Percentiles rank a stretch among this genome's conserved stretches.
Conservation (phyloP, 352 stramenopile genomes). For the Elongisporangium undulatum region DNA sequence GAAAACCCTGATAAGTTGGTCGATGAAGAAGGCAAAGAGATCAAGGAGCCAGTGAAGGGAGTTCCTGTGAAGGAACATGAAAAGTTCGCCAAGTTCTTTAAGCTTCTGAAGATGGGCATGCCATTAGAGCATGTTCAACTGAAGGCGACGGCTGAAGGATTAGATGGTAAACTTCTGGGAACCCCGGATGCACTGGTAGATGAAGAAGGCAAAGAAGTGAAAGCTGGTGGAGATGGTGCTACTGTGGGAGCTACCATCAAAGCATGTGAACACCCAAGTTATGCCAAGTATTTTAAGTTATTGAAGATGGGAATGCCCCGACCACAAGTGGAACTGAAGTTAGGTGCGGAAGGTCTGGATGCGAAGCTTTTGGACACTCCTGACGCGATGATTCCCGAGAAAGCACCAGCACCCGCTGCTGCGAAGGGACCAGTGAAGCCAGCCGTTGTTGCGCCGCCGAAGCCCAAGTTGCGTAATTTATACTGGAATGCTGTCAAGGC, state of each 20-base stretch:
- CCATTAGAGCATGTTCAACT: slow-evolving; percentile 86
- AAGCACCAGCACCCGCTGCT: slow-evolving; percentile 6
- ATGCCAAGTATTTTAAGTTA: slow-evolving; percentile 96
- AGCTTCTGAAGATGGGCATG: slow-evolving; percentile 89
- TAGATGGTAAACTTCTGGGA: slow-evolving; percentile 54
- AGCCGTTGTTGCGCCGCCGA: slow-evolving; percentile 39
- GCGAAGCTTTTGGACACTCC: slow-evolving; percentile 83
- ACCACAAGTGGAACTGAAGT: slow-evolving; percentile 90
- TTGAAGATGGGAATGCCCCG: slow-evolving; percentile 93
- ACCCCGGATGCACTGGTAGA: slow-evolving; percentile 57
- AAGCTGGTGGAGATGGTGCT: slow-evolving; percentile 5
- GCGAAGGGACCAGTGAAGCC: slow-evolving; percentile 24
- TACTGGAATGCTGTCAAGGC: slow-evolving; percentile 79
- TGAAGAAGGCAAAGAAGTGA: slow-evolving; percentile 44
- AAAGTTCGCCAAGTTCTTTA: slow-evolving; percentile 91
- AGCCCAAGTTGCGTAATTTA: slow-evolving; percentile 79
- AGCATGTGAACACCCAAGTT: slow-evolving; percentile 82
- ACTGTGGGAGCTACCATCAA: slow-evolving; percentile 12
- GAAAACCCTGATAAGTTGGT: slow-evolving; percentile 58
- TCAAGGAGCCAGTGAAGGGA: slow-evolving; percentile 14
- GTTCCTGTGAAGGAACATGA: slow-evolving; percentile 52
- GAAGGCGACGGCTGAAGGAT: slow-evolving; percentile 69
- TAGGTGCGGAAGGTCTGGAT: slow-evolving; percentile 90
- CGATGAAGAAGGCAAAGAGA: slow-evolving; percentile 49
- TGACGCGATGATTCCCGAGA: slow-evolving; percentile 53